Evolutionary conservation across 495 filamentous ascomycete species (phyloP).

Genomic region (Hypoxylon perforatum): DNA sequence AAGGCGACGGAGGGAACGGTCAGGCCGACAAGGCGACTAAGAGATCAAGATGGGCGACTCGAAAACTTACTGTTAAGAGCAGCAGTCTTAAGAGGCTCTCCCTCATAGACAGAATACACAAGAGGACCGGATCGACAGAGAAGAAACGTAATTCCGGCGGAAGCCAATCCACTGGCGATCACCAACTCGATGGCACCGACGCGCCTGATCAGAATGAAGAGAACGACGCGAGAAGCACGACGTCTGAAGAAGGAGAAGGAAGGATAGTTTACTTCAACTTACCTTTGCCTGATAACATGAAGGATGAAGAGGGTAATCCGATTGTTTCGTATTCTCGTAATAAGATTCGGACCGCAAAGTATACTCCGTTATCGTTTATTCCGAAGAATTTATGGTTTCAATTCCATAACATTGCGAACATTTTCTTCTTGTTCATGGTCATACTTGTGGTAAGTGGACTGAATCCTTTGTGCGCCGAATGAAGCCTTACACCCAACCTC

Average conservation of each 20-base stretch:
- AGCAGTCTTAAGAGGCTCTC: conserved; percentile 83
- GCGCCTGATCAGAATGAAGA: conserved; percentile 45
- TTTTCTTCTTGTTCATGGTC: conserved; percentile 97
- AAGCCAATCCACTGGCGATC: conserved; percentile 50
- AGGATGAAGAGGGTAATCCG: conserved; percentile 86
- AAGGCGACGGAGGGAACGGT: conserved; percentile 56
- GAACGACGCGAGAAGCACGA: conserved; percentile 34
- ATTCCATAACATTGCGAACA: conserved; percentile 98
- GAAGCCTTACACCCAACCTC: conserved; percentile 23
- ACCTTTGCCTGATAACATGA: conserved; percentile 78
- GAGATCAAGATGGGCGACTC: conserved; percentile 93
- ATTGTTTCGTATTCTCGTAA: conserved; percentile 79
- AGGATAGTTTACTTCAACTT: conserved; percentile 83
- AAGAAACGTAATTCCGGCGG: conserved; percentile 76
- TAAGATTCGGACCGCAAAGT: conserved; percentile 98
- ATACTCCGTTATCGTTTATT: conserved; percentile 94
- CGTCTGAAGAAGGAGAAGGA: conserved; percentile 43
- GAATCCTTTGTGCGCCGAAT: not conserved
- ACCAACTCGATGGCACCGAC: conserved; percentile 49
- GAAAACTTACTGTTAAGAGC: conserved; percentile 77
- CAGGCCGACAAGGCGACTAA: conserved; percentile 61
- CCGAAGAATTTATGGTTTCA: conserved; percentile 97
- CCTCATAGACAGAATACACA: conserved; percentile 81
- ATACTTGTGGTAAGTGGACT: conserved; percentile 82
- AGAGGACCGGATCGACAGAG: conserved; percentile 69